Percentiles rank a stretch among this genome's conserved stretches.
phyloP scores from a whole-genome alignment of 2,329 filamentous ascomycete genomes.

The Juglanconis sp. region DNA sequence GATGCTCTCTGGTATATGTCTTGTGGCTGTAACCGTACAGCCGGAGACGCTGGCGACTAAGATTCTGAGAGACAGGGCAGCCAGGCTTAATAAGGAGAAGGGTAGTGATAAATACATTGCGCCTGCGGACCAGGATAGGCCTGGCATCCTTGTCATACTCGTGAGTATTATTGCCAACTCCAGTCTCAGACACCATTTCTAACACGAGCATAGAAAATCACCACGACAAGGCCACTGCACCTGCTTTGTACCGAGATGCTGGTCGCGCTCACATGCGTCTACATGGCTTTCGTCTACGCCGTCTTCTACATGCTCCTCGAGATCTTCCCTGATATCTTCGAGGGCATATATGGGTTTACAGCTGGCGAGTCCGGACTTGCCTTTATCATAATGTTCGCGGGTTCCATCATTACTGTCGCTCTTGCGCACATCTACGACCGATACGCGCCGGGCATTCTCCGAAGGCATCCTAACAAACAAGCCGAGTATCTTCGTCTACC shows the following conservation, averaged over 20 bases:
- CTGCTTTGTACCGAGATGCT: slow-evolving; percentile 30
- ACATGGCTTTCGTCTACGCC: slow-evolving; percentile 30
- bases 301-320: slow-evolving; percentile 30
- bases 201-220: slow-evolving; percentile 21
- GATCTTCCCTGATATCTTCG: slow-evolving; percentile 24
- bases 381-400: slow-evolving; percentile 25
- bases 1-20: slow-evolving; percentile 20
- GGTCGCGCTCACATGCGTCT: slow-evolving; percentile 27
- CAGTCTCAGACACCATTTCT: background rate
- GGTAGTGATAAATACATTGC: slow-evolving; percentile 18
- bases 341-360: slow-evolving; percentile 29
- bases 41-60: slow-evolving; percentile 26
- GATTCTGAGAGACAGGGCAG: slow-evolving; percentile 22
- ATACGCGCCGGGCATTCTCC: slow-evolving; percentile 18
- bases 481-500: slow-evolving; percentile 29
- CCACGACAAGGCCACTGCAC: slow-evolving; percentile 27
- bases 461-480: slow-evolving; percentile 21
- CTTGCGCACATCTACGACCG: slow-evolving; percentile 23
- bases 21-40: slow-evolving; percentile 16
- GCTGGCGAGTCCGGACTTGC: slow-evolving; percentile 25
- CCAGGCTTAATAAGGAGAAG: slow-evolving; percentile 23
- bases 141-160: slow-evolving; percentile 18
- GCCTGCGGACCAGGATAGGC: slow-evolving; percentile 20
- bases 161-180: slow-evolving; percentile 15
- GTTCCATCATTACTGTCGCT: slow-evolving; percentile 22